Percentiles rank a stretch among this genome's conserved stretches.
Evolutionary conservation across 2,329 filamentous ascomycete species (phyloP).

Genomic region (Claviceps cyperi): DNA sequence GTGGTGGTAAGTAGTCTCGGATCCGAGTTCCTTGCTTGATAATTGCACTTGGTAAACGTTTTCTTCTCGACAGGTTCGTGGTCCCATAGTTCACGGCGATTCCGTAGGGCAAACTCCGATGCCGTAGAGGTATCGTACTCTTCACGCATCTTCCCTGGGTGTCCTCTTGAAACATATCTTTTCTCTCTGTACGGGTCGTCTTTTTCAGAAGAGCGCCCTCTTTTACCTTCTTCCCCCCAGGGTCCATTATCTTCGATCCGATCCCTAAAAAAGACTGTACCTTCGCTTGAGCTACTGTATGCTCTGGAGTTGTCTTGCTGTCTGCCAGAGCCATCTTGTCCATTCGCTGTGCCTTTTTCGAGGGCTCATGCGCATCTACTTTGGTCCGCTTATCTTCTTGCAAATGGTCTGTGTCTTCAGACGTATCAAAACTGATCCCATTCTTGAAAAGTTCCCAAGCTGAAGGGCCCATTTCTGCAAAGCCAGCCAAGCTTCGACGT

Average conservation of each 20-base stretch:
- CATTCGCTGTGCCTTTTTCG: not conserved
- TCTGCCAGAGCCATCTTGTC: not conserved
- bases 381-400: not conserved
- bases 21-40: not conserved
- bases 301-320: not conserved
- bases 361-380: not conserved
- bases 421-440: constrained; percentile 16
- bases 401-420: not conserved
- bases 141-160: not conserved
- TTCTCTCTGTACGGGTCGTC: not conserved
- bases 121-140: not conserved
- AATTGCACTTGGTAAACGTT: not conserved
- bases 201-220: not conserved
- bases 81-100: not conserved
- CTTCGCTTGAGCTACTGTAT: not conserved
- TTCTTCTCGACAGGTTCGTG: not conserved
- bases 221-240: not conserved
- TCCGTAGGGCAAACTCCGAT: not conserved
- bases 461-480: constrained; percentile 8
- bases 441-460: constrained; percentile 19
- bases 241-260: not conserved
- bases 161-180: not conserved
- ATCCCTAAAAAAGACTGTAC: constrained; percentile 4
- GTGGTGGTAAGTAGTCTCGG: not conserved
- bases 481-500: constrained; percentile 11